Evolutionary conservation across 257 asterid genomes (phyloP), one percentile per base, ranked within the genome.

Genomic region (Leonotis leonurus): DNA sequence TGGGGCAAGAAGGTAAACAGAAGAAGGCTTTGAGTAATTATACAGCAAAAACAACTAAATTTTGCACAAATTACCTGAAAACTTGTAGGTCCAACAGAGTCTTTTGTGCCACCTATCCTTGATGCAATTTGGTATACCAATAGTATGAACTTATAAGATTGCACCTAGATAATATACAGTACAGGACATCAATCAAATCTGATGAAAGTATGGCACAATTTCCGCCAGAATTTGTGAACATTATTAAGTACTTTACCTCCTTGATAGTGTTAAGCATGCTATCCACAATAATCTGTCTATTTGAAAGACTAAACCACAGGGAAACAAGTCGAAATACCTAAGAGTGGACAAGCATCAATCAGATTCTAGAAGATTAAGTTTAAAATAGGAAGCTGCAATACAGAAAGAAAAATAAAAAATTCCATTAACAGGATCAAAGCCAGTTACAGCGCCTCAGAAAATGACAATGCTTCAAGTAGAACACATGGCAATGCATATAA

Each of bases 271-370:
- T 69, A 55, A 80, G 77, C 97, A 92, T 84, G 84, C 83, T 73
- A 65, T 85, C 81, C 75, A 89, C 90, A 50, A 81, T 76, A 44
- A 86, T 81, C 80, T 71, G 83, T 72, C 85, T 81, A 21, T 74
- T 67, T 4, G 94, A 85, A 71, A 92, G 93, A 79, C 85, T 75
- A 81, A 92, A 92, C 99, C 99, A 92, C 36, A 92, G 78, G 51
- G 99, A 89, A 83, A 86, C 90, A 75, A 92, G 97, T 72, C 97
- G 93, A 75, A 92, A 92, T 32, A 92, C 96, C 99, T 92, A 81
- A 60, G 61, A 41, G 55, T 24, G 49, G 49, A 76, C 21, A 62
- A 70, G 57, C 63, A 75, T 24, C 22, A 32, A 41, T 67, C 65
- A 73, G 18, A 40, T 48, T 60, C 11, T 9, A 55, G 70, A 1